phyloP scores from a whole-genome alignment of 164 flowering plant species.

The Macadamia tetraphylla region DNA sequence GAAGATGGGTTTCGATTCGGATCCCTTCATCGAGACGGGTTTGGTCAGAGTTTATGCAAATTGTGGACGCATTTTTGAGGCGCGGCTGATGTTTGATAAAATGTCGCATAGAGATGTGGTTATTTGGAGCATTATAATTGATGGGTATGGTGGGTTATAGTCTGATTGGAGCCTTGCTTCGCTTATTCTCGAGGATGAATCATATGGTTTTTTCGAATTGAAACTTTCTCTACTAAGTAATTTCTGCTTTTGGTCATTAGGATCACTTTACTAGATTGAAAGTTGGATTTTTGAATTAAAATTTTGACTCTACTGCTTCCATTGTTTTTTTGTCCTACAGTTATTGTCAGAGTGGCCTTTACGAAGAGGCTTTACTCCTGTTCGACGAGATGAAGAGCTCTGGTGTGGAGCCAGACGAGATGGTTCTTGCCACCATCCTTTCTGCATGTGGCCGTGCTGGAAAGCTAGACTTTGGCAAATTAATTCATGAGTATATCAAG shows the following conservation, averaged over 20 bases:
- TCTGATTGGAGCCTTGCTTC: no score
- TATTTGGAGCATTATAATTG: constrained; percentile 65
- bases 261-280: background rate
- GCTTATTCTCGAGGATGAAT: no score
- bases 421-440: constrained; percentile 45
- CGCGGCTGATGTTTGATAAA: constrained; percentile 39
- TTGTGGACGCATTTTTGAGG: constrained; percentile 32
- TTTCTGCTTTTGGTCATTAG: constrained; percentile 1
- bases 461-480: constrained; percentile 44
- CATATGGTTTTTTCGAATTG: no score
- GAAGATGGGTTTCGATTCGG: constrained; percentile 51
- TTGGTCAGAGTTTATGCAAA: constrained; percentile 45
- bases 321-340: constrained; percentile 23
- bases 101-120: constrained; percentile 35
- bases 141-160: constrained; percentile 35
- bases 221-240: background rate
- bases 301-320: background rate
- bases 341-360: constrained; percentile 40
- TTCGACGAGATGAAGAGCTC: constrained; percentile 64
- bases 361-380: constrained; percentile 43
- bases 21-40: constrained; percentile 64
- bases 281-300: background rate
- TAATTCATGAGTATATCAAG: constrained; percentile 41
- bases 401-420: constrained; percentile 43
- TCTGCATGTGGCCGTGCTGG: constrained; percentile 58